Evolutionary conservation across 2,329 filamentous ascomycete genomes (phyloP).

Genomic region (Colletotrichum simmondsii): DNA sequence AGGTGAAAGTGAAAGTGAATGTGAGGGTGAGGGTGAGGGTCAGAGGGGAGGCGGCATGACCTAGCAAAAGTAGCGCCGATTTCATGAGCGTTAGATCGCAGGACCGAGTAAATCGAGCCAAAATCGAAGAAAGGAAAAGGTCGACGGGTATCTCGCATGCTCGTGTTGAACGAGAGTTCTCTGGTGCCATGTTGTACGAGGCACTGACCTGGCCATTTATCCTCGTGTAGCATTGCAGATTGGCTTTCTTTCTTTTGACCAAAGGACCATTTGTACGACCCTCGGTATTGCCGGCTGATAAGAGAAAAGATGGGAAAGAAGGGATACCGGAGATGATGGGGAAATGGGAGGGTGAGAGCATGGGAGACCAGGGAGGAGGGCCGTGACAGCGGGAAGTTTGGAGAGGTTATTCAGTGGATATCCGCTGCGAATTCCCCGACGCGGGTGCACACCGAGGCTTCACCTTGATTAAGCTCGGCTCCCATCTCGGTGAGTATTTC

Average conservation of each 20-base stretch:
- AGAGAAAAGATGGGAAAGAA: background rate
- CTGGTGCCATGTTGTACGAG: constrained; percentile 25
- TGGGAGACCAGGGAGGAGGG: constrained; percentile 12
- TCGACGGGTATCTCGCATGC: constrained; percentile 31
- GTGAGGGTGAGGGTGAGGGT: no score
- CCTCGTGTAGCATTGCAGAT: background rate
- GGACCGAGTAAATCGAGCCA: background rate
- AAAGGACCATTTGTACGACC: background rate
- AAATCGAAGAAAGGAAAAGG: background rate
- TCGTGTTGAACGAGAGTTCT: constrained; percentile 20
- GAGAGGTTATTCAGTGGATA: constrained; percentile 33
- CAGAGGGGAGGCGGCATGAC: background rate
- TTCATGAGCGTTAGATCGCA: constrained; percentile 10
- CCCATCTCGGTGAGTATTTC: background rate
- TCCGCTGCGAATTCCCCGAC: constrained; percentile 15
- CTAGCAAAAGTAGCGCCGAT: background rate
- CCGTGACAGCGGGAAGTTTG: constrained; percentile 32
- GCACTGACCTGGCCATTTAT: background rate
- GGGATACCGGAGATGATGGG: background rate
- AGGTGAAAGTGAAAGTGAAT: background rate
- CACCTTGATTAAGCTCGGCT: background rate
- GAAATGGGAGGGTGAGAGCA: background rate
- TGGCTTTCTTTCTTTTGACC: background rate
- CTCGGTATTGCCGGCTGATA: background rate
- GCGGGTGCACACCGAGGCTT: background rate